Evolutionary conservation across 345 rosid genomes (phyloP), one percentile per base, ranked within the genome.

Genomic region (Ailanthus altissimus): DNA sequence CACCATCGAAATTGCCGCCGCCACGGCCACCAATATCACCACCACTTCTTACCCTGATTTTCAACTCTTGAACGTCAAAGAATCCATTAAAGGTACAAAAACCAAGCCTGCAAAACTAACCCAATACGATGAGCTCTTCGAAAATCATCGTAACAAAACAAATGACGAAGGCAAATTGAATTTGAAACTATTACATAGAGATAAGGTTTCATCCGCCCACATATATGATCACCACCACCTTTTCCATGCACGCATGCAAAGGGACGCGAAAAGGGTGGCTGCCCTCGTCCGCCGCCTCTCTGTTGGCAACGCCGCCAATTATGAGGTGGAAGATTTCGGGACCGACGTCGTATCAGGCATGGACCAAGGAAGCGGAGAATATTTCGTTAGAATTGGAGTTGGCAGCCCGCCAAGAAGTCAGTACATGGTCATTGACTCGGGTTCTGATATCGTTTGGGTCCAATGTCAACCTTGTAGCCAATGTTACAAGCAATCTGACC

Each of bases 401-500:
- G 99, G 99, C 1, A 91, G 95, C 70, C 99, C 99, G 0, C 89
- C 98, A 0, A 86, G 89, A 75, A 90, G 86, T 75, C 98, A 96
- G 69, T 92, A 90, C 83, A 86, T 96, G 91, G 99, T 93, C 4
- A 84, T 93, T 61, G 99, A 96, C 74, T 91, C 99, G 12, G 99
- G 99, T 0, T 93, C 98, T 46, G 99, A 96, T 73, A 93, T 96
- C 65, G 97, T 96, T 51, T 96, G 99, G 99, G 97, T 96, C 64
- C 99, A 96, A 72, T 96, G 99, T 53, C 91, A 92, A 79, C 99
- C 99, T 65, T 96, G 99, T 67, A 87, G 76, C 69, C 91, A 90
- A 71, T 96, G 99, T 67, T 96, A 96, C 78, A 88, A 57, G 57
- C 99, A 96, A 75, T 87, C 94, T 67, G 99, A 96, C 85, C 99